Base-by-base conservation (phyloP, 2,329 filamentous ascomycete genomes). In the Fusarium nodosum region DNA sequence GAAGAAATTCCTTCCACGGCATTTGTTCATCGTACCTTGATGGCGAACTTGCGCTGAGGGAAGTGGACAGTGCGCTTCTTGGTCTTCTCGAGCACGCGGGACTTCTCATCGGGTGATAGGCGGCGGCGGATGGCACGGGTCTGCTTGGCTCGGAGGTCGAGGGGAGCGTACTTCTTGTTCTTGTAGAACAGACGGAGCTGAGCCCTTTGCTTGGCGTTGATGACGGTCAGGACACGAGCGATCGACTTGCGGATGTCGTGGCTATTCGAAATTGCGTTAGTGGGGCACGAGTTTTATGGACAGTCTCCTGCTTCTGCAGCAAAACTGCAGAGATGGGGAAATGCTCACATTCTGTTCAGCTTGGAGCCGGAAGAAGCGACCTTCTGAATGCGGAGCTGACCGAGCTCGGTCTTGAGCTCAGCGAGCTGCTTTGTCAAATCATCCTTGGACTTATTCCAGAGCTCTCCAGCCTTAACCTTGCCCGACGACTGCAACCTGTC, bases 161-260 rank as follows among this genome's bases (percentile, higher is more conserved):
- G 93, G 74, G 96, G 96, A 74, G 94, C 86, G 90, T 97, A 97
- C 90, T 97, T 98, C 93, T 98, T 98, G 91, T 92, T 92, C 90
- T 97, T 97, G 91, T 99, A 99, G 92, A 98, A 98, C 77, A 98
- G 89, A 79, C 94, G 94, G 80, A 99, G 93, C 87, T 98, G 94
- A 76, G 93, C 88, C 84, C 97, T 92, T 89, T 99, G 96, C 90
- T 97, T 98, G 86, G 94, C 92, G 90, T 98, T 99, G 91, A 99
- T 97, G 87, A 99, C 90, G 84, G 96, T 99, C 79, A 99, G 91
- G 85, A 97, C 93, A 82, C 95, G 94, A 81, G 96, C 97, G 85
- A 99, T 97, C 75, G 94, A 97, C 90, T 99, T 99, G 89, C 96
- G 94, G 83, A 99, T 89, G 84, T 99, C 97, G 88, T 97, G 93